These are phyloP conservation scores for Dactylellina sp. DNA, from an alignment of 2,329 filamentous ascomycete genomes.

Conservation along the genomic window DNA sequence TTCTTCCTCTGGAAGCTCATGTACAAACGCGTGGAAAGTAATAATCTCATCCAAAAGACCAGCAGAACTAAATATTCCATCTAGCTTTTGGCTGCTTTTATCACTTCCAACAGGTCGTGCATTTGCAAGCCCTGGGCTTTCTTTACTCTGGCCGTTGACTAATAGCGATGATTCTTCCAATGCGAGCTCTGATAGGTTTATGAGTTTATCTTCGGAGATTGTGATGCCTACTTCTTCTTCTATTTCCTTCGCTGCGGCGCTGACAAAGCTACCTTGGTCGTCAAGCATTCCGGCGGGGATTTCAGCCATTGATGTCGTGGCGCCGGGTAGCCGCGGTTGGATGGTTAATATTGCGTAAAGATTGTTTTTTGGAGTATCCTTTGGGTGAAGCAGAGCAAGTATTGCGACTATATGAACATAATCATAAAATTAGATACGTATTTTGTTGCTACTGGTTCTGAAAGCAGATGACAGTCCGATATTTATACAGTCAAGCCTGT, in stretches of 20 bases:
- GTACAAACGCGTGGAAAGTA: slow-evolving; percentile 71
- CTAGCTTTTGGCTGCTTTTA: slow-evolving; percentile 10
- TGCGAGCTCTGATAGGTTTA: slow-evolving; percentile 69
- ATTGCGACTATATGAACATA: slow-evolving; percentile 24
- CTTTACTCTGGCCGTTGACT: slow-evolving; percentile 19
- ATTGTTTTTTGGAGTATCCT: slow-evolving; percentile 61
- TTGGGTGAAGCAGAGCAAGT: slow-evolving; percentile 38
- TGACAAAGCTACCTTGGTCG: slow-evolving; percentile 69
- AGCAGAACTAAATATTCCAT: slow-evolving; percentile 49
- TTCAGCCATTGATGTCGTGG: slow-evolving; percentile 70
- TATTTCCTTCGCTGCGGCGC: slow-evolving; percentile 72
- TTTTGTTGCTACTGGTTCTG: too few species aligned
- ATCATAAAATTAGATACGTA: slow-evolving; percentile 60
- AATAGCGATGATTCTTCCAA: slow-evolving; percentile 58
- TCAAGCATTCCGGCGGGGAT: slow-evolving; percentile 73
- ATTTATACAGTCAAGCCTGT: too few species aligned
- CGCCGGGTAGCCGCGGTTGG: slow-evolving; percentile 71
- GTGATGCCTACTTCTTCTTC: slow-evolving; percentile 71
- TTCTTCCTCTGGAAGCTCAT: slow-evolving; percentile 67
- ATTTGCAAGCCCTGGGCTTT: slow-evolving; percentile 40
- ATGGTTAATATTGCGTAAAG: slow-evolving; percentile 72
- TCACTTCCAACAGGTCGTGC: slow-evolving; percentile 18
- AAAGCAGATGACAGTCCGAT: too few species aligned
- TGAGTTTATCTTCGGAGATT: slow-evolving; percentile 67
- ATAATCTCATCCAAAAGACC: slow-evolving; percentile 69